Evolutionary conservation across 2,329 filamentous ascomycete species (phyloP).

Genomic region (Teratosphaeria epicoccoides): DNA sequence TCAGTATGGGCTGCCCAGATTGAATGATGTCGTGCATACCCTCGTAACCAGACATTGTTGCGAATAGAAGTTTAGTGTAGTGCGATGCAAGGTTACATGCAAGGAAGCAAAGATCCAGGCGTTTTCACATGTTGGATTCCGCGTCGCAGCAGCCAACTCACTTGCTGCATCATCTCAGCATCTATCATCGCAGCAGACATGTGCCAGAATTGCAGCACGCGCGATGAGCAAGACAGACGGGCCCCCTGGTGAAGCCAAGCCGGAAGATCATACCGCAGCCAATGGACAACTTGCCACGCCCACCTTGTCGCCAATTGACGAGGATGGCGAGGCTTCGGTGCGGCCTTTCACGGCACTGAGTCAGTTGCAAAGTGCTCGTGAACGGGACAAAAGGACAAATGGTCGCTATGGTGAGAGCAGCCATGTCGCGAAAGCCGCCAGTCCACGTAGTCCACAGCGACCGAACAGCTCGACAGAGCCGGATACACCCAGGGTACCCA

Average conservation of each 20-base stretch:
- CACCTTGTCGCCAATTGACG: slow-evolving; percentile 20
- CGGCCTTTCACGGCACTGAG: slow-evolving; percentile 6
- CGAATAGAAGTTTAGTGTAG: neutral
- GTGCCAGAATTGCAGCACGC: neutral
- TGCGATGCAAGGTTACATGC: no score
- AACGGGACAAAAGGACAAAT: neutral
- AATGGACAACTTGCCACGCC: slow-evolving; percentile 19
- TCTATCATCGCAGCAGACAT: neutral
- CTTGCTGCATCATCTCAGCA: no score
- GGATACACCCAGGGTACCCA: slow-evolving; percentile 17
- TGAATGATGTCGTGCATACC: slow-evolving; percentile 20
- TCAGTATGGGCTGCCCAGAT: neutral
- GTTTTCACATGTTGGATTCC: neutral
- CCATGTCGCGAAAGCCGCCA: neutral
- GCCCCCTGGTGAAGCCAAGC: neutral
- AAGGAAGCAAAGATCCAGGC: no score
- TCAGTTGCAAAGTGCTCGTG: neutral
- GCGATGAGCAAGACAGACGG: neutral
- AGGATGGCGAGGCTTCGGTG: slow-evolving; percentile 10
- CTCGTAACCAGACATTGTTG: slow-evolving; percentile 38
- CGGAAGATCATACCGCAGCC: neutral
- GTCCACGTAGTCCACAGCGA: neutral
- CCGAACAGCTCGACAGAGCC: slow-evolving; percentile 19
- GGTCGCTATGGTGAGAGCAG: neutral
- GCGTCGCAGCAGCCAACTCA: neutral